Percentiles rank a stretch among this genome's conserved stretches.
Conservation (phyloP, 768 basidiomycete genomes). For the Hortiboletus flavorubellus region DNA sequence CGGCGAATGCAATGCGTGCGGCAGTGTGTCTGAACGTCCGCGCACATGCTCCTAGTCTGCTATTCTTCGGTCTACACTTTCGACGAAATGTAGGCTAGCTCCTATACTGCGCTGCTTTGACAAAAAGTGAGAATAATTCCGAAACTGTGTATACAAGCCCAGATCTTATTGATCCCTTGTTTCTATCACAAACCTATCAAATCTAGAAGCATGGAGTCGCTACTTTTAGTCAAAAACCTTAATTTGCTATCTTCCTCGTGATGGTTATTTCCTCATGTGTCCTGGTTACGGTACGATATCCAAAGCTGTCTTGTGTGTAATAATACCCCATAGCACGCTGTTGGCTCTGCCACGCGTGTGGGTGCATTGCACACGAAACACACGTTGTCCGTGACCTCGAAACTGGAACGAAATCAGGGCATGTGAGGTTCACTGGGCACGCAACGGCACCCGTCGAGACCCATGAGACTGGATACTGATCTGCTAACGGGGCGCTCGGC, state of each 20-base stretch:
- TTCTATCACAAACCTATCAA: constrained; percentile 17
- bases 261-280: constrained; percentile 19
- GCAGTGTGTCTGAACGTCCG: background rate
- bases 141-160: constrained; percentile 8
- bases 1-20: background rate
- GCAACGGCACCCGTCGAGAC: background rate
- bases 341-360: constrained; percentile 6
- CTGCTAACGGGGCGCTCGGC: constrained; percentile 7
- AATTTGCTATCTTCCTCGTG: constrained; percentile 19
- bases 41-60: background rate
- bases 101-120: background rate
- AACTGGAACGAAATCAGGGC: background rate
- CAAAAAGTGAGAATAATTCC: background rate
- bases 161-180: constrained; percentile 22
- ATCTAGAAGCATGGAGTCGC: constrained; percentile 23
- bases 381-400: constrained; percentile 14
- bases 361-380: constrained; percentile 10
- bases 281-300: constrained; percentile 18
- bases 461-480: background rate
- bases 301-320: constrained; percentile 11
- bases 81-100: background rate
- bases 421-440: background rate
- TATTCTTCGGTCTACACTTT: background rate
- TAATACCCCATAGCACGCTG: constrained; percentile 14
- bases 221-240: constrained; percentile 30